These are phyloP conservation scores for Candida hispaniensis DNA, from an alignment of 805 yeast species.

Conservation along the genomic window DNA sequence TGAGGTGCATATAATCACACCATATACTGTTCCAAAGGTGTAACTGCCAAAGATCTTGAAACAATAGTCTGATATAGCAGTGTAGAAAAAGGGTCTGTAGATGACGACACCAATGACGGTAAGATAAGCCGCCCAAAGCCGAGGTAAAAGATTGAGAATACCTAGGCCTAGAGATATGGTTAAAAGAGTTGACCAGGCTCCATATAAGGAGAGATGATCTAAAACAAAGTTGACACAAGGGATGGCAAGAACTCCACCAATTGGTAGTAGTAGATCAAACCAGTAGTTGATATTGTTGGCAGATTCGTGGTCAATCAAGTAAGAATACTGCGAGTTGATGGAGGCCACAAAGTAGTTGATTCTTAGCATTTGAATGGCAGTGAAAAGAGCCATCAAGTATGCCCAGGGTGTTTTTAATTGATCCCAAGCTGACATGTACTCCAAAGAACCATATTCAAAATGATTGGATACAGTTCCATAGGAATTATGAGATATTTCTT, in stretches of 20 bases:
- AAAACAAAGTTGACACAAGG: slow-evolving; percentile 76
- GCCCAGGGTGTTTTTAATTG: slow-evolving; percentile 62
- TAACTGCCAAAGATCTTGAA: slow-evolving; percentile 90
- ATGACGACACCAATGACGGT: slow-evolving; percentile 68
- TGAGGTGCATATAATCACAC: slow-evolving; percentile 68
- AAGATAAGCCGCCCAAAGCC: slow-evolving; percentile 41
- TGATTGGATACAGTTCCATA: slow-evolving; percentile 15
- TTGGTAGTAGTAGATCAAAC: slow-evolving; percentile 77
- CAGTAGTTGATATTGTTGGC: slow-evolving; percentile 57
- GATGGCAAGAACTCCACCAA: slow-evolving; percentile 79
- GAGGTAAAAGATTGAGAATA: slow-evolving; percentile 51
- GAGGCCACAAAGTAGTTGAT: slow-evolving; percentile 92
- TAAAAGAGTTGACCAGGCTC: slow-evolving; percentile 31
- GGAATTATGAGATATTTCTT: slow-evolving; percentile 1
- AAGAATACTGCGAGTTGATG: slow-evolving; percentile 69
- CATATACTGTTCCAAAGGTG: slow-evolving; percentile 87
- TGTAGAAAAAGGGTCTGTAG: slow-evolving; percentile 85
- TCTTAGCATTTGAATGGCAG: slow-evolving; percentile 82
- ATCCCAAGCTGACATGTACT: slow-evolving; percentile 41
- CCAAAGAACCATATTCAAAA: slow-evolving; percentile 33
- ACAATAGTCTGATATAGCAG: slow-evolving; percentile 82
- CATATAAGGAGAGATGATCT: slow-evolving; percentile 46
- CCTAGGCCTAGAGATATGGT: slow-evolving; percentile 55
- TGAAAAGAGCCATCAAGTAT: slow-evolving; percentile 60
- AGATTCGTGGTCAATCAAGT: slow-evolving; percentile 42